Evolutionary conservation across 257 asterid genomes (phyloP).

Genomic region (Haberlea rhodopensis): DNA sequence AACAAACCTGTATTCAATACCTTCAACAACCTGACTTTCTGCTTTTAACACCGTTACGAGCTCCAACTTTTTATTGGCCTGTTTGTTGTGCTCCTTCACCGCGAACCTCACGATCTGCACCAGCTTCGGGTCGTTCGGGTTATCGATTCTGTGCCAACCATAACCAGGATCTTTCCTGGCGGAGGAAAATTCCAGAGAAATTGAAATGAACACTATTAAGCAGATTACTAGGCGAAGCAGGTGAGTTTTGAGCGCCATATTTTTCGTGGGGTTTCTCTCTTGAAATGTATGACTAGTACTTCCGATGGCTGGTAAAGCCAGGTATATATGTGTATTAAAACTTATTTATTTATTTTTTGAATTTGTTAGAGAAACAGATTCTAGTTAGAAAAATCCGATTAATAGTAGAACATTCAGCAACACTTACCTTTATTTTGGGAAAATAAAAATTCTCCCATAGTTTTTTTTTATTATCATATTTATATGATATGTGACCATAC

Average conservation of each 20-base stretch:
- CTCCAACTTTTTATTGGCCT: conserved; percentile 11
- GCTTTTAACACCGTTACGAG: conserved; percentile 33
- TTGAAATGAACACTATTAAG: conserved; percentile 12
- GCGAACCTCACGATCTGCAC: conserved; percentile 37
- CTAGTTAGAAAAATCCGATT: not conserved
- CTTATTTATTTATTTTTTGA: too few species aligned
- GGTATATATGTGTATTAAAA: too few species aligned
- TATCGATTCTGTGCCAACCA: conserved; percentile 31
- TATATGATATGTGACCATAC: too few species aligned
- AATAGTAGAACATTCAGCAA: not conserved
- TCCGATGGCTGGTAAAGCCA: not conserved
- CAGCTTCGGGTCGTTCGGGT: conserved; percentile 30
- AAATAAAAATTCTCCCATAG: too few species aligned
- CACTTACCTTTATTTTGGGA: too few species aligned
- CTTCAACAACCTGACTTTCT: conserved; percentile 39
- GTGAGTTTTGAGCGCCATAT: conserved; percentile 17
- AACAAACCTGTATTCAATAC: conserved; percentile 34
- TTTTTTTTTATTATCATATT: too few species aligned
- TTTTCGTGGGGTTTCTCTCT: not conserved
- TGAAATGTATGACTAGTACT: not conserved
- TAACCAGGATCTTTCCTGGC: not conserved
- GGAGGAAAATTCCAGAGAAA: not conserved
- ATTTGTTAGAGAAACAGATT: not conserved
- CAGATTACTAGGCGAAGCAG: conserved; percentile 10
- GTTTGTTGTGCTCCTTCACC: conserved; percentile 40